Percentiles rank a stretch among this genome's conserved stretches.
phyloP scores from a whole-genome alignment of 2,329 filamentous ascomycete species.

The Fusarium sp. region DNA sequence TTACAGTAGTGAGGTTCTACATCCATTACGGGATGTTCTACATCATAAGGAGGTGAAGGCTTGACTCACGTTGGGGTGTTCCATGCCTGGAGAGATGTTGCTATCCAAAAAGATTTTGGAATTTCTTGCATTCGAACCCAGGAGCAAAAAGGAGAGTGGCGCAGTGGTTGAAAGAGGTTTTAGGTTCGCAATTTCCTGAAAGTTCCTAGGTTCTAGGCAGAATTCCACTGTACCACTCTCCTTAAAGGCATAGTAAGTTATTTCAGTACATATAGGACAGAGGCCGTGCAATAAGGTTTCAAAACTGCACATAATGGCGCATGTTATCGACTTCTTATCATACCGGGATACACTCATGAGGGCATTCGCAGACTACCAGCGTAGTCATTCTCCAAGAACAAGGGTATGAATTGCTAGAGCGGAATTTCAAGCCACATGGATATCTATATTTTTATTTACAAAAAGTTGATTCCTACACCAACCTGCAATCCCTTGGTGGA shows the following conservation, averaged over 20 bases:
- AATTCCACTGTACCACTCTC: too few relatives aligned
- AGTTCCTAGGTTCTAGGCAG: too few relatives aligned
- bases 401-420: conserved; percentile 16
- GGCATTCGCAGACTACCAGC: background rate
- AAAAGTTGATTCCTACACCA: conserved; percentile 95
- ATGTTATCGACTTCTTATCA: background rate
- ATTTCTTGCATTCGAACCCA: too few relatives aligned
- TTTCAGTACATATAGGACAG: background rate
- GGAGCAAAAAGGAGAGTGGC: too few relatives aligned
- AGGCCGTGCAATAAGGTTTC: background rate
- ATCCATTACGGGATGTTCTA: conserved; percentile 55
- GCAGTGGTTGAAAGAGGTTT: too few relatives aligned
- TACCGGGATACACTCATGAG: background rate
- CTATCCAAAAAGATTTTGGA: conserved; percentile 13
- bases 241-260: too few relatives aligned
- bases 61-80: conserved; percentile 28
- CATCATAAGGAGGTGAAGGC: conserved; percentile 48
- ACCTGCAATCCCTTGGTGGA: conserved; percentile 91
- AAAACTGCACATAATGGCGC: background rate
- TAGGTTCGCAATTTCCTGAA: too few relatives aligned
- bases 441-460: conserved; percentile 65
- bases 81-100: conserved; percentile 47
- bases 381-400: background rate
- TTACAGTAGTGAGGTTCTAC: conserved; percentile 46
- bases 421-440: conserved; percentile 32